Percentiles rank a stretch among this genome's conserved stretches.
These are phyloP conservation scores for Peterozyma xylosa DNA, from an alignment of 805 yeast species.

Conservation along the genomic window DNA sequence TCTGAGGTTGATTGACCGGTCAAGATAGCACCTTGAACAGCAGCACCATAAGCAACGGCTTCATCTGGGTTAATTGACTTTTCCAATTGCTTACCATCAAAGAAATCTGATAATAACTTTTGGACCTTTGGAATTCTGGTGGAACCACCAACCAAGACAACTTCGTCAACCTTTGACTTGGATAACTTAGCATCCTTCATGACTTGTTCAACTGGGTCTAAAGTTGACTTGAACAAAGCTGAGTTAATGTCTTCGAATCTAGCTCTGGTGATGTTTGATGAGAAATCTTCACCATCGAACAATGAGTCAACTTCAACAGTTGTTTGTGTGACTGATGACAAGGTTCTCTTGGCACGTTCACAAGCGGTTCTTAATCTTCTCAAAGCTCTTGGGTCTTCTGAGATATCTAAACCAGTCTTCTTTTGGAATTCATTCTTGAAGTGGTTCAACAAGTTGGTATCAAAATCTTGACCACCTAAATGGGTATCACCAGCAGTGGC, in stretches of 20 bases:
- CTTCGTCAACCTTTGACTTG: slow-evolving; percentile 85
- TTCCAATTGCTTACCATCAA: slow-evolving; percentile 94
- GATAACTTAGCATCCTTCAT: slow-evolving; percentile 84
- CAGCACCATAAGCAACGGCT: slow-evolving; percentile 99
- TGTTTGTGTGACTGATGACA: slow-evolving; percentile 94
- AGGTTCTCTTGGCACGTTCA: slow-evolving; percentile 98
- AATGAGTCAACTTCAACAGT: slow-evolving; percentile 95
- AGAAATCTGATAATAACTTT: slow-evolving; percentile 88
- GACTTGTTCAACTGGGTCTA: slow-evolving; percentile 93
- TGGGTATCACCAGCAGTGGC: slow-evolving; percentile 99
- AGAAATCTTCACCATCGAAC: slow-evolving; percentile 93
- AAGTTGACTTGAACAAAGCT: slow-evolving; percentile 85
- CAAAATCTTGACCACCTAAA: slow-evolving; percentile 99
- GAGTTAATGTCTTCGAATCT: slow-evolving; percentile 96
- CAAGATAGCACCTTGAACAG: slow-evolving; percentile 98
- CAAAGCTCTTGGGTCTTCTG: slow-evolving; percentile 88
- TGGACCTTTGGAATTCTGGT: slow-evolving; percentile 99
- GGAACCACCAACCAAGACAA: slow-evolving; percentile 97
- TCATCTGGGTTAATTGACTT: slow-evolving; percentile 98
- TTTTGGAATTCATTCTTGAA: slow-evolving; percentile 87
- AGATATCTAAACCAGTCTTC: slow-evolving; percentile 89
- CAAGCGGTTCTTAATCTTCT: slow-evolving; percentile 98
- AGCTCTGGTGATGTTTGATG: slow-evolving; percentile 91
- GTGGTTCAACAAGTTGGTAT: slow-evolving; percentile 88
- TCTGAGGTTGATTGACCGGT: slow-evolving; percentile 85